Percentiles rank a stretch among this genome's conserved stretches.
Evolutionary conservation across 1,139 yeast genomes (phyloP).

Genomic region (Hansenula lynferdii): DNA sequence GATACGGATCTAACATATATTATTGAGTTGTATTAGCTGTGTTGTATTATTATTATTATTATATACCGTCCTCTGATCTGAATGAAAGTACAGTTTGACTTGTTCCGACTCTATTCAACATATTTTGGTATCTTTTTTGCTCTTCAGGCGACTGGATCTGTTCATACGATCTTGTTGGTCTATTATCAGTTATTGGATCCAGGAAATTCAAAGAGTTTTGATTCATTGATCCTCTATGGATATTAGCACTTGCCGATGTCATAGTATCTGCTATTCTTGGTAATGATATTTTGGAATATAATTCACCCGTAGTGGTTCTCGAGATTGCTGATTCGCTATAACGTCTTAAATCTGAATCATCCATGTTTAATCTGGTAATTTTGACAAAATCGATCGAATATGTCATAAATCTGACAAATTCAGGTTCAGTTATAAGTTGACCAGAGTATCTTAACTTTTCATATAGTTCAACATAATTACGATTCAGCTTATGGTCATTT

Average conservation of each 20-base stretch:
- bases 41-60: slow-evolving; percentile 4
- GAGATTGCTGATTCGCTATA: slow-evolving; percentile 9
- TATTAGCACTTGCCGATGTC: too few species aligned
- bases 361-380: slow-evolving; percentile 7
- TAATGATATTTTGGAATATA: slow-evolving; percentile 7
- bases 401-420: slow-evolving; percentile 59
- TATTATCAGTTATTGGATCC: neutral
- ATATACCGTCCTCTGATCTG: neutral
- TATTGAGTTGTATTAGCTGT: neutral
- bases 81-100: slow-evolving; percentile 1
- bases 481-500: slow-evolving; percentile 21
- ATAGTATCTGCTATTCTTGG: neutral
- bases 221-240: too few species aligned
- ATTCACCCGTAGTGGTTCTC: slow-evolving; percentile 8
- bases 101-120: slow-evolving; percentile 1
- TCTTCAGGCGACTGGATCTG: neutral
- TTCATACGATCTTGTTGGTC: neutral
- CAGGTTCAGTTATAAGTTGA: slow-evolving; percentile 49
- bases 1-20: slow-evolving; percentile 18
- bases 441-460: slow-evolving; percentile 71
- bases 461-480: slow-evolving; percentile 49
- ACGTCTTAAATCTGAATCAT: neutral
- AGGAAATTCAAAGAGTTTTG: too few species aligned
- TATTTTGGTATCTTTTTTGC: neutral
- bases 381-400: slow-evolving; percentile 28